Conservation (phyloP, 202 grass and related monocot genomes). For the Zizania palustris region DNA sequence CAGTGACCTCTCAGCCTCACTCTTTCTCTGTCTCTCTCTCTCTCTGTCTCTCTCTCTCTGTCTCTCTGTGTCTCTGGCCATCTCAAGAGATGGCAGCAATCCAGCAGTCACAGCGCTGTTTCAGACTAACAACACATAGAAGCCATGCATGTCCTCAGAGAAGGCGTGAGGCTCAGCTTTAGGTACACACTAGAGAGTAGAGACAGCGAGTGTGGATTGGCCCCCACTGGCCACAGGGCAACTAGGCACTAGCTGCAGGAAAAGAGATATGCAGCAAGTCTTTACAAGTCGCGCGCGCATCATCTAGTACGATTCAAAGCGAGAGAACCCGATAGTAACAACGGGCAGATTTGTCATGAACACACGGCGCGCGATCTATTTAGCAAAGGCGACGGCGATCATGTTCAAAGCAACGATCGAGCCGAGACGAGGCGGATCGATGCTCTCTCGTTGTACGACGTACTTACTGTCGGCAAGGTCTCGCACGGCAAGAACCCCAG, state of each 20-base stretch:
- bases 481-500: neutral
- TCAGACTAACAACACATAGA: conserved; percentile 8
- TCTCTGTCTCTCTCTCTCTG: neutral
- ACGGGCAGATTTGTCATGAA: neutral
- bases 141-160: conserved; percentile 4
- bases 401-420: too few species aligned
- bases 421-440: too few species aligned
- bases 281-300: conserved; percentile 5
- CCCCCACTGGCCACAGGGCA: neutral
- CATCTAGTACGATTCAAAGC: neutral
- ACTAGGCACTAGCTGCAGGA: conserved; percentile 5
- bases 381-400: neutral
- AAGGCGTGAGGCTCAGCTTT: conserved; percentile 30
- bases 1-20: conserved; percentile 21
- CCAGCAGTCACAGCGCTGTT: conserved; percentile 22
- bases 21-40: too few species aligned
- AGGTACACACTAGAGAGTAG: neutral
- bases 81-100: conserved; percentile 17
- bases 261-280: neutral
- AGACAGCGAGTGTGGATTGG: too few species aligned
- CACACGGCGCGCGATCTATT: neutral
- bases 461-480: conserved; percentile 6
- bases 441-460: too few species aligned
- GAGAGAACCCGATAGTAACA: neutral
- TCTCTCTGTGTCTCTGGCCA: neutral